A percentile compares a stretch with the other conserved stretches of the same genome.
Evolutionary conservation across 75 land plant species (phyloP).

Genomic region (Pinus albicaulis): DNA sequence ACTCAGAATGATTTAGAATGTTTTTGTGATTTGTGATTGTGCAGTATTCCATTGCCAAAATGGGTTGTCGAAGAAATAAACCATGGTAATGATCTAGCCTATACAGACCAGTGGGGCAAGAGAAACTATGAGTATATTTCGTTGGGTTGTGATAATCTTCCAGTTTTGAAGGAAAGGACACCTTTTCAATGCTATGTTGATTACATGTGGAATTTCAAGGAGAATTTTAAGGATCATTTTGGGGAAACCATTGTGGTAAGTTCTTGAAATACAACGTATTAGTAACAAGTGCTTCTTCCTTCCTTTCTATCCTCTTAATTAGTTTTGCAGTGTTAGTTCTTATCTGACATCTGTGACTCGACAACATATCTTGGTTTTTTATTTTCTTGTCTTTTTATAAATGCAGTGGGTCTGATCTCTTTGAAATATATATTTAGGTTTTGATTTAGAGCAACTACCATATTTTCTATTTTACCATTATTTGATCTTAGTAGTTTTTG

Average conservation of each 20-base stretch:
- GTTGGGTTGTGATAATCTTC: slow-evolving; percentile 79
- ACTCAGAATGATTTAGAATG: neutral
- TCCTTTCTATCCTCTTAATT: too few relatives aligned
- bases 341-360: too few relatives aligned
- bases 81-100: slow-evolving; percentile 60
- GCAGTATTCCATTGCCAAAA: slow-evolving; percentile 81
- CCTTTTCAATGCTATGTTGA: slow-evolving; percentile 87
- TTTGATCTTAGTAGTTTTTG: too few relatives aligned
- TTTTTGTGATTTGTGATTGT: neutral
- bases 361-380: too few relatives aligned
- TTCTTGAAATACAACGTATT: neutral
- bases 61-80: slow-evolving; percentile 87
- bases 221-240: slow-evolving; percentile 56
- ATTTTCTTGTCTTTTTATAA: too few relatives aligned
- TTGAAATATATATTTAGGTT: too few relatives aligned
- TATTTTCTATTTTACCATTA: too few relatives aligned
- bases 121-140: slow-evolving; percentile 85
- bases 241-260: slow-evolving; percentile 86
- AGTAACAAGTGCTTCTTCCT: too few relatives aligned
- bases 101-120: slow-evolving; percentile 82
- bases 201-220: slow-evolving; percentile 86
- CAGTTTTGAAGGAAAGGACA: slow-evolving; percentile 78
- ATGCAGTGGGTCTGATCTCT: too few relatives aligned
- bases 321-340: too few relatives aligned
- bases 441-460: too few relatives aligned